These are phyloP conservation scores for Eremothecium cymbalariae DNA, from an alignment of 1,139 yeast genomes.

Conservation along the genomic window DNA sequence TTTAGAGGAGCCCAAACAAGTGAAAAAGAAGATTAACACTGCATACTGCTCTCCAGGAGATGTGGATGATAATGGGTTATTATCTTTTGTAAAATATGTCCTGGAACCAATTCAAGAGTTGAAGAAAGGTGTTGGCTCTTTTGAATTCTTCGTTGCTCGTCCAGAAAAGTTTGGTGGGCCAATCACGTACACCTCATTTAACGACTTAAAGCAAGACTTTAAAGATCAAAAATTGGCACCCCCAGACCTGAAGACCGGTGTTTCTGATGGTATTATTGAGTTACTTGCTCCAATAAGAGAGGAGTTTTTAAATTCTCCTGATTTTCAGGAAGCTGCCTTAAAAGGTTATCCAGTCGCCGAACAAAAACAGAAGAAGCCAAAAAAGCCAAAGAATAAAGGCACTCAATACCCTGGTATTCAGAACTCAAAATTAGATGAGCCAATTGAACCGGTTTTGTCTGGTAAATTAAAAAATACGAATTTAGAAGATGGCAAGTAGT, in stretches of 20 bases:
- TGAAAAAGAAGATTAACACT: slow-evolving; percentile 81
- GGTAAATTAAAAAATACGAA: slow-evolving; percentile 33
- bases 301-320: slow-evolving; percentile 52
- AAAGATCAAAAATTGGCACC: slow-evolving; percentile 72
- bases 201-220: slow-evolving; percentile 64
- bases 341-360: slow-evolving; percentile 79
- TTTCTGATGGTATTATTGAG: slow-evolving; percentile 70
- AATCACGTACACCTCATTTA: slow-evolving; percentile 59
- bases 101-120: slow-evolving; percentile 80
- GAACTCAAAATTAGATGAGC: too few relatives aligned
- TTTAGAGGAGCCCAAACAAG: slow-evolving; percentile 77
- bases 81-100: slow-evolving; percentile 78
- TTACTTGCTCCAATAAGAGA: slow-evolving; percentile 79
- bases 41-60: slow-evolving; percentile 97
- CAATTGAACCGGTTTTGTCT: slow-evolving; percentile 28
- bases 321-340: slow-evolving; percentile 64
- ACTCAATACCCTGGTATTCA: slow-evolving; percentile 65
- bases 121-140: slow-evolving; percentile 47
- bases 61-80: slow-evolving; percentile 80
- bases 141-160: slow-evolving; percentile 67
- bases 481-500: slow-evolving; percentile 17
- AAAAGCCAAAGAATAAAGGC: slow-evolving; percentile 78
- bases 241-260: slow-evolving; percentile 89
- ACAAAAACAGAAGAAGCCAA: slow-evolving; percentile 57
- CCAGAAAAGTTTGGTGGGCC: slow-evolving; percentile 98